phyloP scores from a whole-genome alignment of 768 basidiomycete genomes.

The Clavulina sp. region DNA sequence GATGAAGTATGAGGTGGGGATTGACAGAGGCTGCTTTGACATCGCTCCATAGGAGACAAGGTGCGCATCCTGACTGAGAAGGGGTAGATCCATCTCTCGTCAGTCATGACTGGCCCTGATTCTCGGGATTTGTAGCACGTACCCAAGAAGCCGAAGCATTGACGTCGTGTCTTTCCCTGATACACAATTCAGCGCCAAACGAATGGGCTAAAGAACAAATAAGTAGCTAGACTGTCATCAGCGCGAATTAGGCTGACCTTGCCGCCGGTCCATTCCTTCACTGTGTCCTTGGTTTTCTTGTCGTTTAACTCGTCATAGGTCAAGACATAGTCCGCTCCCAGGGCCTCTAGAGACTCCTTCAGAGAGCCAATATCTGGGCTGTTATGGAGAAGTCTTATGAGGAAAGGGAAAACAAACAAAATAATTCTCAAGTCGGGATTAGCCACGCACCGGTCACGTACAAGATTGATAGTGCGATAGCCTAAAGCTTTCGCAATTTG shows the following conservation, averaged over 20 bases:
- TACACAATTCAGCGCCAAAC: conserved; percentile 38
- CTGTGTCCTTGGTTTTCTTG: conserved; percentile 31
- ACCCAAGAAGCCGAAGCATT: conserved; percentile 51
- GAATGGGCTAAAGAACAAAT: conserved; percentile 20
- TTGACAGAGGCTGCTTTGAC: conserved; percentile 62
- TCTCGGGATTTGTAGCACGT: too few species aligned
- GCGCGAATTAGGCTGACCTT: conserved; percentile 26
- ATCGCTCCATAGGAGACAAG: conserved; percentile 82
- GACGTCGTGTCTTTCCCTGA: conserved; percentile 48
- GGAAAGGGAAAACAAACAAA: neutral
- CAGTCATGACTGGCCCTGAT: neutral
- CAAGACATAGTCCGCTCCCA: conserved; percentile 62
- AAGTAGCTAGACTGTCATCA: neutral
- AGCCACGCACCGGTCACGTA: conserved; percentile 42
- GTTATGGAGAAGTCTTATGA: neutral
- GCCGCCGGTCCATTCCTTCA: conserved; percentile 47
- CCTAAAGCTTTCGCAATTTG: conserved; percentile 62
- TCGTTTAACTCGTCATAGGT: conserved; percentile 61
- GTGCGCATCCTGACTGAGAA: conserved; percentile 32
- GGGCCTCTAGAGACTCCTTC: conserved; percentile 30
- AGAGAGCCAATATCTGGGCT: conserved; percentile 39
- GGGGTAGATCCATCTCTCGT: neutral
- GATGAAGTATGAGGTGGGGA: conserved; percentile 67
- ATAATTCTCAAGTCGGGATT: neutral
- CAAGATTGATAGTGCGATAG: conserved; percentile 63